A percentile compares a stretch with the other conserved stretches of the same genome.
phyloP scores from a whole-genome alignment of 1,284 basidiomycete species.

The Ceratobasidium sp. region DNA sequence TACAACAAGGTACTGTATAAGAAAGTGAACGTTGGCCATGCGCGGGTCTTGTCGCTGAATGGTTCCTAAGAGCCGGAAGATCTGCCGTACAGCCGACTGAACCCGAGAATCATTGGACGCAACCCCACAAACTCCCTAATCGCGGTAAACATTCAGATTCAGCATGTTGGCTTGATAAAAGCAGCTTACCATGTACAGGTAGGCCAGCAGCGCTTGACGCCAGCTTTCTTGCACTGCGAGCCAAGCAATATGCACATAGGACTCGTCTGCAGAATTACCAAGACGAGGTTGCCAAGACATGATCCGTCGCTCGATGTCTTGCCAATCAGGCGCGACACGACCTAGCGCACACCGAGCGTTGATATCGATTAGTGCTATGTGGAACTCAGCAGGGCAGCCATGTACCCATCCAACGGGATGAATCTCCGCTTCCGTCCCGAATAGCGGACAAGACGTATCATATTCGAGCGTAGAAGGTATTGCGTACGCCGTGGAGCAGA shows the following conservation, averaged over 20 bases:
- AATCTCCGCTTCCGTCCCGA: not conserved
- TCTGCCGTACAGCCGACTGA: conserved; percentile 10
- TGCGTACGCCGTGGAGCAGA: conserved; percentile 21
- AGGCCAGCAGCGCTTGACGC: conserved; percentile 21
- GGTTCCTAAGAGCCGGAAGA: conserved; percentile 7
- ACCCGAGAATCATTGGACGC: conserved; percentile 17
- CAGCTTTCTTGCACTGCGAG: conserved; percentile 32
- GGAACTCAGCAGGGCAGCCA: conserved; percentile 15
- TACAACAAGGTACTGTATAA: conserved; percentile 18
- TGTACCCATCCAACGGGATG: too few species aligned
- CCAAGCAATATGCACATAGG: not conserved
- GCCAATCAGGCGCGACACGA: conserved; percentile 13
- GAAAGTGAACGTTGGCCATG: conserved; percentile 6
- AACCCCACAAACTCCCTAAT: conserved; percentile 10
- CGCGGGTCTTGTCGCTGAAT: conserved; percentile 4
- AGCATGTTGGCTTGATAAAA: not conserved
- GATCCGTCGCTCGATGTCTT: not conserved
- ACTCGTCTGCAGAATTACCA: not conserved
- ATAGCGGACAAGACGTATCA: not conserved
- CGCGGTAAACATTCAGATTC: not conserved
- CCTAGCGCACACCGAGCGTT: not conserved
- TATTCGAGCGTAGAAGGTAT: conserved; percentile 11
- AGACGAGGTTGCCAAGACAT: not conserved
- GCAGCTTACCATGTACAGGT: conserved; percentile 29
- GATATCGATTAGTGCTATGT: conserved; percentile 6